Percentiles rank a stretch among this genome's conserved stretches.
Conservation (phyloP, 768 basidiomycete species). For the Lenzites betulinus region DNA sequence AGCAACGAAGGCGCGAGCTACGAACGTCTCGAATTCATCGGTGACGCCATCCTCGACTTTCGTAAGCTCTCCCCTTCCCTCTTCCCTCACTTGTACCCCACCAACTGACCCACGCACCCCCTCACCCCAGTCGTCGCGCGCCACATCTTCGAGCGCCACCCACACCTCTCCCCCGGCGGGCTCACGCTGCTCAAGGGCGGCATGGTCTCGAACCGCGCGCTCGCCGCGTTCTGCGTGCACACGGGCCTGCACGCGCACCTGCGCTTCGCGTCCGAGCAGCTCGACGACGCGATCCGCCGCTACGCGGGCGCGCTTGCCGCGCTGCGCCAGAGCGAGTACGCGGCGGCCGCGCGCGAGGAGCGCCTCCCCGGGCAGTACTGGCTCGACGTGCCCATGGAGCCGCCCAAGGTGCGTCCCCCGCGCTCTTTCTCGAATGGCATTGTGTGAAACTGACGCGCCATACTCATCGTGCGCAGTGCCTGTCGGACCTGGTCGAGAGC, state of each 20-base stretch:
- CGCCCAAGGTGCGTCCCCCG: constrained; percentile 65
- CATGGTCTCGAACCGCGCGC: constrained; percentile 82
- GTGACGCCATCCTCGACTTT: constrained; percentile 85
- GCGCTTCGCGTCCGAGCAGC: constrained; percentile 53
- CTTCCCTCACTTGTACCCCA: no score
- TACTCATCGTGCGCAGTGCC: constrained; percentile 44
- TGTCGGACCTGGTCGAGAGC: constrained; percentile 82
- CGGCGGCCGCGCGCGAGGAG: constrained; percentile 48
- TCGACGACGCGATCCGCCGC: constrained; percentile 50
- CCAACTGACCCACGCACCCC: constrained; percentile 11
- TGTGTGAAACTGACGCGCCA: no score
- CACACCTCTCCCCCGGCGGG: constrained; percentile 69
- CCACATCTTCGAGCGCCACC: constrained; percentile 66
- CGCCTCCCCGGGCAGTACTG: constrained; percentile 71
- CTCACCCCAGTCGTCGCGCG: constrained; percentile 63
- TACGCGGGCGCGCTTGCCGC: constrained; percentile 53
- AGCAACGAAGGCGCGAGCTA: constrained; percentile 45
- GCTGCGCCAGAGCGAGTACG: constrained; percentile 49
- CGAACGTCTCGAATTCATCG: constrained; percentile 82
- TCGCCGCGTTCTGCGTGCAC: constrained; percentile 75
- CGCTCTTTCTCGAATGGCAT: background rate
- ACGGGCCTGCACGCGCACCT: constrained; percentile 66
- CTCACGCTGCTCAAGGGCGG: constrained; percentile 80
- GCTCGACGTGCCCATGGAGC: constrained; percentile 58
- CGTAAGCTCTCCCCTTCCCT: constrained; percentile 45